These are phyloP conservation scores for Haplosporangium sp. DNA, from an alignment of 371 early-diverging fungal genomes.

Conservation along the genomic window DNA sequence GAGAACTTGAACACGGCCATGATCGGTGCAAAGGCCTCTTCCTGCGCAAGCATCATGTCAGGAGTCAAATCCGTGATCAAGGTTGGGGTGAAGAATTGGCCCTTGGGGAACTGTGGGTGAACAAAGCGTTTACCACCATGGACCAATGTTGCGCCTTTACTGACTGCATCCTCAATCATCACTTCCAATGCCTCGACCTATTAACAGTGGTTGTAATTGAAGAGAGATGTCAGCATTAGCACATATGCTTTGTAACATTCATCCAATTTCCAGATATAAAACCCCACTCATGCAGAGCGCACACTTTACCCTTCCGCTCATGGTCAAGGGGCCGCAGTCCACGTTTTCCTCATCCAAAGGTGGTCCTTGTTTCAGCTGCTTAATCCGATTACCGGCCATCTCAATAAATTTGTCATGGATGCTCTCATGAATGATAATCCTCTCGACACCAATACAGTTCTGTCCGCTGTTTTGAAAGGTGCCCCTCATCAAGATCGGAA, in stretches of 20 bases:
- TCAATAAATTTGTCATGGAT: constrained; percentile 77
- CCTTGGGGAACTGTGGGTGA: constrained; percentile 75
- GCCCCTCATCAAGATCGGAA: constrained; percentile 82
- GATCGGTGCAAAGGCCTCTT: constrained; percentile 88
- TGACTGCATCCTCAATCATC: constrained; percentile 72
- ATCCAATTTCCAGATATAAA: too few relatives aligned
- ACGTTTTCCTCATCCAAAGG: constrained; percentile 75
- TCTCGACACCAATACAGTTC: constrained; percentile 87
- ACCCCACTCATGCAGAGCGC: neutral
- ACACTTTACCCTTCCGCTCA: constrained; percentile 66
- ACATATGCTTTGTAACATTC: too few relatives aligned
- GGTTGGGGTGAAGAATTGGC: constrained; percentile 87
- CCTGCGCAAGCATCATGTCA: constrained; percentile 79
- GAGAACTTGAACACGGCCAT: constrained; percentile 83
- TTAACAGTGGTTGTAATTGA: neutral
- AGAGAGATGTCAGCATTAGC: neutral
- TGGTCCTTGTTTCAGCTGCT: constrained; percentile 75
- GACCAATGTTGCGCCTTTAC: constrained; percentile 79
- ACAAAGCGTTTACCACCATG: constrained; percentile 74
- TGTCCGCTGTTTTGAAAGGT: constrained; percentile 89
- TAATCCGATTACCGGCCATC: constrained; percentile 67
- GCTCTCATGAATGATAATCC: constrained; percentile 74
- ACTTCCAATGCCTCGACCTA: constrained; percentile 27
- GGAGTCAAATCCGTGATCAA: constrained; percentile 80
- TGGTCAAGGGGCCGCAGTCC: constrained; percentile 85